A percentile compares a stretch with the other conserved stretches of the same genome.
These are phyloP conservation scores for Leishmania tarentolae DNA, from an alignment of 208 protist species.

Conservation along the genomic window DNA sequence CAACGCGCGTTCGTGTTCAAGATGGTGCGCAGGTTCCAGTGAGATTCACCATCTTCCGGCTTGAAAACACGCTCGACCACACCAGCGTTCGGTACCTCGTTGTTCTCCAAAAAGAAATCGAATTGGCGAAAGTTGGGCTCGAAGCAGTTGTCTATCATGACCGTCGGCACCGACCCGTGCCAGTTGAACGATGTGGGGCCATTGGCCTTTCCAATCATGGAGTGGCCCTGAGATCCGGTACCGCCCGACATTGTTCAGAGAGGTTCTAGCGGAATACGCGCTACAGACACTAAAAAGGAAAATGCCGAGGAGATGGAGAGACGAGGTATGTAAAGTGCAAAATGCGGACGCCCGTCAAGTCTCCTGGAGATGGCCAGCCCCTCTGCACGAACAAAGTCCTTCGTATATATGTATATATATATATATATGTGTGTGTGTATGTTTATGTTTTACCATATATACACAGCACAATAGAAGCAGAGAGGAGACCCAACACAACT, in stretches of 20 bases:
- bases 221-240: slow-evolving; percentile 44
- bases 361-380: neutral
- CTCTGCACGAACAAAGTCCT: neutral
- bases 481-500: neutral
- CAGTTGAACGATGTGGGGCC: slow-evolving; percentile 75
- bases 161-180: slow-evolving; percentile 80
- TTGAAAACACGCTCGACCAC: slow-evolving; percentile 81
- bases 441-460: neutral
- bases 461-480: neutral
- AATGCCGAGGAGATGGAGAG: neutral
- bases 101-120: slow-evolving; percentile 83
- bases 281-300: neutral
- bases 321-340: neutral
- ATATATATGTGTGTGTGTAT: neutral
- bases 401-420: neutral
- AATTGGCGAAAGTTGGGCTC: slow-evolving; percentile 90
- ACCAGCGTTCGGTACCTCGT: slow-evolving; percentile 60
- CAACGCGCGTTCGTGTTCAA: slow-evolving; percentile 72
- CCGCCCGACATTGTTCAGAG: slow-evolving; percentile 42
- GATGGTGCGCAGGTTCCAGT: slow-evolving; percentile 73
- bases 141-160: slow-evolving; percentile 68
- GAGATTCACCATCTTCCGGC: slow-evolving; percentile 65
- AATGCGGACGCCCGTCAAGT: neutral
- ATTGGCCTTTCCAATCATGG: slow-evolving; percentile 31
- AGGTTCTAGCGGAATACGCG: neutral